Conservation (phyloP, 257 asterid species). For the Solanum pinnatisectum region DNA sequence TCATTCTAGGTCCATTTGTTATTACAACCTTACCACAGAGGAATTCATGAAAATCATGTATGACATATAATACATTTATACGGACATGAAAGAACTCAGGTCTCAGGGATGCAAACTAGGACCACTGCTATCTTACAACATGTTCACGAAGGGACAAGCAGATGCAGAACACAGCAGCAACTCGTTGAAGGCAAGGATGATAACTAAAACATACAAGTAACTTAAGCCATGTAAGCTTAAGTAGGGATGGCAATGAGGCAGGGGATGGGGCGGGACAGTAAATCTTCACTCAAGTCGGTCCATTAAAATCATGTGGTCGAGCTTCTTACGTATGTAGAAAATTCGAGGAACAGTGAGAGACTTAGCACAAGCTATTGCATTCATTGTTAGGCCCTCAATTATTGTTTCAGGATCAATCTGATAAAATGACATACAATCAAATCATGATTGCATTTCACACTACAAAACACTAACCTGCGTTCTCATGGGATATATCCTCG, state of each 20-base stretch:
- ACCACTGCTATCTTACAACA: not conserved
- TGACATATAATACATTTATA: not conserved
- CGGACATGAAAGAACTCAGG: not conserved
- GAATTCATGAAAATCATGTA: not conserved
- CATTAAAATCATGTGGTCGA: not conserved
- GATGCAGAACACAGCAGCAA: not conserved
- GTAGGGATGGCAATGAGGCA: not conserved
- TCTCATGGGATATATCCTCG: constrained; percentile 72
- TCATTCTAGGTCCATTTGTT: not conserved
- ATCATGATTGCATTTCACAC: not conserved
- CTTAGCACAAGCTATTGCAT: not conserved
- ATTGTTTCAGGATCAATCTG: not conserved
- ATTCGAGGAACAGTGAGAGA: not conserved
- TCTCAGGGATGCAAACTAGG: not conserved
- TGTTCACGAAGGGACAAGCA: not conserved
- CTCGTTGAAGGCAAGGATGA: not conserved
- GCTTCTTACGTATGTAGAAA: not conserved
- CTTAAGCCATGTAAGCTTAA: not conserved
- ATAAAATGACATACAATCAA: not conserved
- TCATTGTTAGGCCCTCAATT: not conserved
- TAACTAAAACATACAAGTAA: not conserved
- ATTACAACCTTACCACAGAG: not conserved
- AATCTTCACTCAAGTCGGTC: not conserved
- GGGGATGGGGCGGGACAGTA: not conserved
- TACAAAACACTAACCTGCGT: constrained; percentile 38